Conservation (phyloP, 2,329 filamentous ascomycete species). For the Paraphaeosphaeria minitans region DNA sequence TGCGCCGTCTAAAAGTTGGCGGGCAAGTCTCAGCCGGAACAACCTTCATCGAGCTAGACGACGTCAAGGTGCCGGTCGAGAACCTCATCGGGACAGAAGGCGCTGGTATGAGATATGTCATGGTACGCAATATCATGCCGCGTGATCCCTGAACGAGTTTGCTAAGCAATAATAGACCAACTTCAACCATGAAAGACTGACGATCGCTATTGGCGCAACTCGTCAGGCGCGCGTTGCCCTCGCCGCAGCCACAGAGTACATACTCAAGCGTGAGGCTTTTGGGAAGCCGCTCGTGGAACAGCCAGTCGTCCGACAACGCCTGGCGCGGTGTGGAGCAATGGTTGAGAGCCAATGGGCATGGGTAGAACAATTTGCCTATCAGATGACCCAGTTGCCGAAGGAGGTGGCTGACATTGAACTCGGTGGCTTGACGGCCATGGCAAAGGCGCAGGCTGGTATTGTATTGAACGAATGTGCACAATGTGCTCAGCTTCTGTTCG, state of each 20-base stretch:
- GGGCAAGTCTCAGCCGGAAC: slow-evolving; percentile 67
- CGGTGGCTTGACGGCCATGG: slow-evolving; percentile 72
- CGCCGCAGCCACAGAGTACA: slow-evolving; percentile 59
- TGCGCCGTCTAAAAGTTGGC: slow-evolving; percentile 69
- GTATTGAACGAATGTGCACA: slow-evolving; percentile 74
- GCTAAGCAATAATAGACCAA: slow-evolving; percentile 45
- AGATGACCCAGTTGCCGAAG: slow-evolving; percentile 66
- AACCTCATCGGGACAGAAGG: slow-evolving; percentile 62
- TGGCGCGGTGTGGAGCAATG: slow-evolving; percentile 61
- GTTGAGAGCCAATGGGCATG: slow-evolving; percentile 74
- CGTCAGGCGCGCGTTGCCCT: slow-evolving; percentile 63
- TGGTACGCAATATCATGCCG: slow-evolving; percentile 42
- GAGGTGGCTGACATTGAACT: slow-evolving; percentile 66
- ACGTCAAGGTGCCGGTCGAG: slow-evolving; percentile 59
- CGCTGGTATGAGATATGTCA: slow-evolving; percentile 62
- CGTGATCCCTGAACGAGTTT: not conserved
- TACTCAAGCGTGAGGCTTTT: slow-evolving; percentile 61
- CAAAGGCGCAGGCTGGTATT: slow-evolving; percentile 74
- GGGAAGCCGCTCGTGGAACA: slow-evolving; percentile 62
- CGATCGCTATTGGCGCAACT: slow-evolving; percentile 62
- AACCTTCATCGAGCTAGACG: slow-evolving; percentile 61
- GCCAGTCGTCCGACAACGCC: slow-evolving; percentile 64
- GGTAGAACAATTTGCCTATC: slow-evolving; percentile 73
- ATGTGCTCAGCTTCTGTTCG: slow-evolving; percentile 72
- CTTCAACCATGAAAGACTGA: slow-evolving; percentile 60